phyloP scores from a whole-genome alignment of 2,329 filamentous ascomycete species.

The Calonectria pseudoturangicola region DNA sequence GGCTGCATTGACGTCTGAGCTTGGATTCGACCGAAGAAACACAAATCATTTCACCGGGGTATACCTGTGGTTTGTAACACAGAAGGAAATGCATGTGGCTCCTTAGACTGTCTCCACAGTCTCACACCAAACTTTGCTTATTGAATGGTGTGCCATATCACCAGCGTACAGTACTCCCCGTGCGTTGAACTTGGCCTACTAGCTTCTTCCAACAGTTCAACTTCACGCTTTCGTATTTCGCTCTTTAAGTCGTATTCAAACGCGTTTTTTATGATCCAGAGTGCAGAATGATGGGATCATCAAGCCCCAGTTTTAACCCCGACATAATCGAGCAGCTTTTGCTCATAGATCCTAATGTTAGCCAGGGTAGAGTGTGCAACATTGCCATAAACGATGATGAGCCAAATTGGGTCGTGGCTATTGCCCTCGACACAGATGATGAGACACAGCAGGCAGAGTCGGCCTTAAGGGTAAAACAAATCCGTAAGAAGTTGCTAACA shows the following conservation, averaged over 20 bases:
- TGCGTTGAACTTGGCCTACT: background rate
- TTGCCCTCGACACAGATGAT: constrained; percentile 14
- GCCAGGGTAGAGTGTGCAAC: constrained; percentile 23
- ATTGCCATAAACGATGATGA: constrained; percentile 8
- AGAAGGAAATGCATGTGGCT: background rate
- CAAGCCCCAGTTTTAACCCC: constrained; percentile 7
- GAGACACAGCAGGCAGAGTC: background rate
- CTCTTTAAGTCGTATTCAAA: background rate
- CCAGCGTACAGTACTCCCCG: background rate
- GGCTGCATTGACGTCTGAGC: background rate
- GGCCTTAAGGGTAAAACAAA: constrained; percentile 11
- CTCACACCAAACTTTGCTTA: background rate
- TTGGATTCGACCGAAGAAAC: background rate
- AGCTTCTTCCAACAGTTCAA: background rate
- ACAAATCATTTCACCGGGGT: background rate
- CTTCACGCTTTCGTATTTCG: background rate
- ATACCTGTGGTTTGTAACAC: background rate
- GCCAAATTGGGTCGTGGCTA: constrained; percentile 20
- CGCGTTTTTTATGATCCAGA: background rate
- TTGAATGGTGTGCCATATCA: background rate
- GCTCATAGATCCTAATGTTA: constrained; percentile 18
- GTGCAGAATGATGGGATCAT: constrained; percentile 11
- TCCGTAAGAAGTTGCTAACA: constrained; percentile 21
- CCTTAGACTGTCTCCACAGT: background rate
- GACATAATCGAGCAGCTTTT: constrained; percentile 30